Conservation (phyloP, 2,329 filamentous ascomycete species). For the Monosporascus sp. region DNA sequence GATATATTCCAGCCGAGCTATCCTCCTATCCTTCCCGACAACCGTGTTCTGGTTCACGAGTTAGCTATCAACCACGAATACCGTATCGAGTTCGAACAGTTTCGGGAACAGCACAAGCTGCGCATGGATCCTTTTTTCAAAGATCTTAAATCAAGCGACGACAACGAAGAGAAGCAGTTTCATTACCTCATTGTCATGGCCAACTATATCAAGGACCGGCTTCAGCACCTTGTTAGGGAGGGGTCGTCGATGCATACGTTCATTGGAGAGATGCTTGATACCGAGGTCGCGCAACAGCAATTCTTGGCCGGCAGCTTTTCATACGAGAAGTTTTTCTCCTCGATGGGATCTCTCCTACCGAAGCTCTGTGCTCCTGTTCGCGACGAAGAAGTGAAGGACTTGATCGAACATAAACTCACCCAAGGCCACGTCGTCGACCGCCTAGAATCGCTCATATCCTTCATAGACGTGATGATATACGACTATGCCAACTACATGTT, state of each 20-base stretch:
- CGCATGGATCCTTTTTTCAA: constrained; percentile 44
- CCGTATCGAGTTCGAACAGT: constrained; percentile 59
- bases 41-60: constrained; percentile 72
- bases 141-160: constrained; percentile 61
- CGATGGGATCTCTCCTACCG: constrained; percentile 69
- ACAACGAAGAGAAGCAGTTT: constrained; percentile 59
- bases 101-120: constrained; percentile 49
- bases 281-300: constrained; percentile 63
- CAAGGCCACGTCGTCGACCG: constrained; percentile 66
- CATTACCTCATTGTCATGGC: constrained; percentile 66
- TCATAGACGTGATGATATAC: constrained; percentile 71
- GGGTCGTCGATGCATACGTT: constrained; percentile 69
- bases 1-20: constrained; percentile 33
- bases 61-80: constrained; percentile 75
- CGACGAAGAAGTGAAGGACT: constrained; percentile 67
- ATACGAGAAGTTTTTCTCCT: constrained; percentile 72
- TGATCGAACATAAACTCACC: constrained; percentile 56
- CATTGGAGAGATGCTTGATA: constrained; percentile 70
- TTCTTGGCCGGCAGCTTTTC: constrained; percentile 70
- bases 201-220: constrained; percentile 63
- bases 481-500: constrained; percentile 81
- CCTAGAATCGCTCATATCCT: constrained; percentile 67
- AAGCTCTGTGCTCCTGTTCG: constrained; percentile 76
- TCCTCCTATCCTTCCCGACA: constrained; percentile 60
- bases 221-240: constrained; percentile 64